These are phyloP conservation scores for Scedosporium minutisporum DNA, from an alignment of 2,329 filamentous ascomycete species.

Conservation along the genomic window DNA sequence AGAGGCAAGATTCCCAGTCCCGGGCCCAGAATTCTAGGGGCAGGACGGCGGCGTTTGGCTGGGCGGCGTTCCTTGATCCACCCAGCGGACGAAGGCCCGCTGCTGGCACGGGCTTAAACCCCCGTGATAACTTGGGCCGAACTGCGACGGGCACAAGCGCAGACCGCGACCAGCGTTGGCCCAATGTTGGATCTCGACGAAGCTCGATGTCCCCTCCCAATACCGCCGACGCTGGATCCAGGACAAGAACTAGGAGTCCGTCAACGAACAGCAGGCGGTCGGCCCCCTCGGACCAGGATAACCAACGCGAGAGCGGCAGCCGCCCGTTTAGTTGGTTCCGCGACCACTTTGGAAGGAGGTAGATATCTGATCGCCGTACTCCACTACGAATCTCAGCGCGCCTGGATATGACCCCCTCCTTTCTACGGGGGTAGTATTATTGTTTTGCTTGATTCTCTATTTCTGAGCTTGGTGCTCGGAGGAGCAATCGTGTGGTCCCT, in stretches of 20 bases:
- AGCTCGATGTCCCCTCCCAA: conserved; percentile 6
- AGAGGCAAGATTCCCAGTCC: neutral
- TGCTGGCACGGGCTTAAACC: neutral
- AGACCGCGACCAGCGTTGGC: conserved; percentile 4
- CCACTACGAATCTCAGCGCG: too few species aligned
- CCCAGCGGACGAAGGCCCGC: neutral
- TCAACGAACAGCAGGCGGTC: conserved; percentile 6
- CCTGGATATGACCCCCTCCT: too few species aligned
- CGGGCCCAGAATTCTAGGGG: neutral
- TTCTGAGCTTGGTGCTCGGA: too few species aligned
- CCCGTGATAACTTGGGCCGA: neutral
- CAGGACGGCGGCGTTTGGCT: neutral
- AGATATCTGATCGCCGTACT: too few species aligned
- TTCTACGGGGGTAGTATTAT: too few species aligned
- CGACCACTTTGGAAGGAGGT: conserved; percentile 3
- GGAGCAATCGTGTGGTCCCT: too few species aligned
- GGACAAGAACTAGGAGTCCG: conserved; percentile 5
- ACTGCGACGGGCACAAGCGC: neutral
- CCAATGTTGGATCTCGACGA: conserved; percentile 2
- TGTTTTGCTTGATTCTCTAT: too few species aligned
- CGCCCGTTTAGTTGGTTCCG: conserved; percentile 1
- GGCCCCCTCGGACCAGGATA: neutral
- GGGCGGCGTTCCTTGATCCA: neutral
- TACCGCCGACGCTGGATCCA: neutral
- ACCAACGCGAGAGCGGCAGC: neutral